phyloP scores from a whole-genome alignment of 371 early-diverging fungal genomes.

The Nematocida minor region DNA sequence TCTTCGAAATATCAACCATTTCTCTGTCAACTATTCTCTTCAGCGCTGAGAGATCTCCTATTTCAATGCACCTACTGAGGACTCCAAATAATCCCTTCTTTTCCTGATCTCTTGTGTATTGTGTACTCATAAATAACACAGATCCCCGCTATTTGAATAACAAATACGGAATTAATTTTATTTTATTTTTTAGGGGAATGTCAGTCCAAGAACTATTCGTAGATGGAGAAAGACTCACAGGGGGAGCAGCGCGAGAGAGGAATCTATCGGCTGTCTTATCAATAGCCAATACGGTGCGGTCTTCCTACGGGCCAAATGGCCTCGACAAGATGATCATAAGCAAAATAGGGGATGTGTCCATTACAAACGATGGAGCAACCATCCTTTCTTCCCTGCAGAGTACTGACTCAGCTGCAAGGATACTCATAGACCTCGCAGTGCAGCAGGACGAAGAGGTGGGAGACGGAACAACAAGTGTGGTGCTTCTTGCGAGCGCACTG shows the following conservation, averaged over 20 bases:
- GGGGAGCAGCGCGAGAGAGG: slow-evolving; percentile 40
- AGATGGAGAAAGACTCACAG: slow-evolving; percentile 47
- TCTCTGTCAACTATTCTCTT: neutral
- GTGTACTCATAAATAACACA: slow-evolving; percentile 20
- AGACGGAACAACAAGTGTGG: slow-evolving; percentile 99
- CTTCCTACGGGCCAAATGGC: slow-evolving; percentile 96
- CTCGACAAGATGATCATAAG: slow-evolving; percentile 99
- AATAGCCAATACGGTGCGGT: slow-evolving; percentile 92
- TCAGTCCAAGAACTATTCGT: slow-evolving; percentile 47
- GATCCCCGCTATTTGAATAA: neutral
- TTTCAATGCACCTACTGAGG: slow-evolving; percentile 15
- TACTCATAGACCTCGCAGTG: slow-evolving; percentile 91
- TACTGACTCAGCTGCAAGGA: slow-evolving; percentile 90
- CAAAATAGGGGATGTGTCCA: slow-evolving; percentile 94
- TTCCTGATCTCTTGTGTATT: neutral
- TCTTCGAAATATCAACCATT: neutral
- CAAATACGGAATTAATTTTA: slow-evolving; percentile 32
- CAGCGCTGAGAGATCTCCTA: neutral
- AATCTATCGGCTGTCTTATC: slow-evolving; percentile 69
- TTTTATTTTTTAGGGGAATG: slow-evolving; percentile 29
- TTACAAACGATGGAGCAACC: slow-evolving; percentile 99
- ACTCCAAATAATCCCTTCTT: neutral
- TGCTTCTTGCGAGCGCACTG: slow-evolving; percentile 91
- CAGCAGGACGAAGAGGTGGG: slow-evolving; percentile 99
- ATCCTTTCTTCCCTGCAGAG: slow-evolving; percentile 89